A percentile compares a stretch with the other conserved stretches of the same genome.
Conservation (phyloP, 495 filamentous ascomycete genomes). For the Daldinia grandis region DNA sequence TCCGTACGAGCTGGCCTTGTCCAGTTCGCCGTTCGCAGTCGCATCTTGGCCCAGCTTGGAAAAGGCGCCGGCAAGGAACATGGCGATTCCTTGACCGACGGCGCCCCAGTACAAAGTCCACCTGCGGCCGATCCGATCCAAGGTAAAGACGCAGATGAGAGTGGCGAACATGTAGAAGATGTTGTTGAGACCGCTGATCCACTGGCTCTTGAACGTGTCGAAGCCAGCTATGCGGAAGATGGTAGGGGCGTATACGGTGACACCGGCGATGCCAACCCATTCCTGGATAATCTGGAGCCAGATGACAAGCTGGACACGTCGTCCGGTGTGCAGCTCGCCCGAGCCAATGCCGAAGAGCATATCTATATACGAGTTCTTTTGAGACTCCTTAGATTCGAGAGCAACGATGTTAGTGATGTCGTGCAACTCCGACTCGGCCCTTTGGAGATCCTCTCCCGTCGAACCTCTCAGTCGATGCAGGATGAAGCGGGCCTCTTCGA, state of each 20-base stretch:
- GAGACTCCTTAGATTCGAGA: slow-evolving; percentile 64
- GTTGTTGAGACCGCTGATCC: slow-evolving; percentile 75
- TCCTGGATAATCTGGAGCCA: slow-evolving; percentile 80
- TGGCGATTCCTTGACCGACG: slow-evolving; percentile 68
- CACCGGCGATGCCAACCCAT: slow-evolving; percentile 76
- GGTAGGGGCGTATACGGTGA: slow-evolving; percentile 71
- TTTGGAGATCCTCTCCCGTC: slow-evolving; percentile 59
- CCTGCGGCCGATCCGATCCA: slow-evolving; percentile 73
- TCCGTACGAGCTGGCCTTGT: slow-evolving; percentile 61
- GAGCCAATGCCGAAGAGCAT: slow-evolving; percentile 72
- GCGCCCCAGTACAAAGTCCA: slow-evolving; percentile 76
- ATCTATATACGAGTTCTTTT: slow-evolving; percentile 62
- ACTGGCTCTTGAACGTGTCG: slow-evolving; percentile 65
- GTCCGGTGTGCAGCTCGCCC: slow-evolving; percentile 69
- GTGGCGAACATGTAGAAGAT: slow-evolving; percentile 67
- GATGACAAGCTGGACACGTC: slow-evolving; percentile 73
- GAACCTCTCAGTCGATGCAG: slow-evolving; percentile 68
- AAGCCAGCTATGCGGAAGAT: slow-evolving; percentile 76
- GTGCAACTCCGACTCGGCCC: slow-evolving; percentile 68
- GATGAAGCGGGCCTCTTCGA: slow-evolving; percentile 69
- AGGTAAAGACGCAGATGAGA: slow-evolving; percentile 71
- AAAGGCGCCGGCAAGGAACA: slow-evolving; percentile 58
- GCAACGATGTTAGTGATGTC: slow-evolving; percentile 65
- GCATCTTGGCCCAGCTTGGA: slow-evolving; percentile 50
- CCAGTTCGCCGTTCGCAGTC: slow-evolving; percentile 42